Percentiles rank a stretch among this genome's conserved stretches.
Evolutionary conservation across 1,284 basidiomycete genomes (phyloP).

Genomic region (Volvariella volvacea): DNA sequence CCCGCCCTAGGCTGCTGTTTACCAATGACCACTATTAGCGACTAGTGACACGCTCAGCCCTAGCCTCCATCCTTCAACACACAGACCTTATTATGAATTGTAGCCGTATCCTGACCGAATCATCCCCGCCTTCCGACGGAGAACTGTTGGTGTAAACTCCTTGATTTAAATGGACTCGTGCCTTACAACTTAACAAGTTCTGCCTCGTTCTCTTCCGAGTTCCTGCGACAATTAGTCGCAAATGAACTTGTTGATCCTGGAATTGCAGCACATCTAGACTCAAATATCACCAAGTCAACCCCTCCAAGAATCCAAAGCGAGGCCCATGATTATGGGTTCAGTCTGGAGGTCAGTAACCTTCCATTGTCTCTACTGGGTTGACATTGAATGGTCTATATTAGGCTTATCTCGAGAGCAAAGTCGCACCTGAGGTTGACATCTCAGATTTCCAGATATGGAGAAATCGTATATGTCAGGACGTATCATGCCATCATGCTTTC

Average conservation of each 20-base stretch:
- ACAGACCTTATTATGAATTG: conserved; percentile 44
- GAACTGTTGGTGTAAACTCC: conserved; percentile 17
- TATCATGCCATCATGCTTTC: conserved; percentile 51
- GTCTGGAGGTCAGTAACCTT: conserved; percentile 42
- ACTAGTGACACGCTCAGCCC: conserved; percentile 47
- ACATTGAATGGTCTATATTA: conserved; percentile 17
- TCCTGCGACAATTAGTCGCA: conserved; percentile 51
- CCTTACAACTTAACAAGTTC: conserved; percentile 19
- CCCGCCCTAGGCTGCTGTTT: not conserved
- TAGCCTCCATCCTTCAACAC: conserved; percentile 40
- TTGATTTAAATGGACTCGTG: conserved; percentile 2
- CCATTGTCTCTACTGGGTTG: conserved; percentile 2
- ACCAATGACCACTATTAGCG: conserved; percentile 30
- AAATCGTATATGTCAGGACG: conserved; percentile 54
- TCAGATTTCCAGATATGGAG: conserved; percentile 47
- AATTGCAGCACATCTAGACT: conserved; percentile 43
- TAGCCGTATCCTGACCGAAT: conserved; percentile 31
- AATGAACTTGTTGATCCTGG: conserved; percentile 49
- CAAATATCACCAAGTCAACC: conserved; percentile 40
- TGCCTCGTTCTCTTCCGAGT: conserved; percentile 46
- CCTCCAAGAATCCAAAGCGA: conserved; percentile 46
- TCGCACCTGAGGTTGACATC: conserved; percentile 45
- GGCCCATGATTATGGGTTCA: conserved; percentile 47
- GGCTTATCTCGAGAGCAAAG: conserved; percentile 54
- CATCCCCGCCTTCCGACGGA: conserved; percentile 16